Conservation (phyloP, 1,284 basidiomycete genomes). For the Tylopilus sp. region DNA sequence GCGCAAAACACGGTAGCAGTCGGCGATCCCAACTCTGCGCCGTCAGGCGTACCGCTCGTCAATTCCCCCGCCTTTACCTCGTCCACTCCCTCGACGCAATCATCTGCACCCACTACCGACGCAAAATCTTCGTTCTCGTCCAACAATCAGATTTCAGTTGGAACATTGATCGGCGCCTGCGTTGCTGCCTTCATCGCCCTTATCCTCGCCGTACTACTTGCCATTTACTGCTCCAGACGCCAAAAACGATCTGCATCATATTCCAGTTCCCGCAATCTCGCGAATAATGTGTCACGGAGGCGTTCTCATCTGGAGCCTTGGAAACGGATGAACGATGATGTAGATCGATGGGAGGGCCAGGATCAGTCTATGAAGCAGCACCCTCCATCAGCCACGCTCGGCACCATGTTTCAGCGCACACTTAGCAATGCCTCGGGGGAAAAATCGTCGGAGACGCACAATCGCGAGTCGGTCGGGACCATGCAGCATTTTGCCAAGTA, state of each 20-base stretch:
- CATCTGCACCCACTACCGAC: constrained; percentile 16
- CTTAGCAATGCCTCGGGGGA: constrained; percentile 26
- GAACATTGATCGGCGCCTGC: constrained; percentile 51
- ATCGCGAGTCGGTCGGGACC: constrained; percentile 30
- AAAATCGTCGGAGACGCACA: constrained; percentile 41
- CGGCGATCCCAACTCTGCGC: background rate
- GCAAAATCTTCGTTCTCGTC: constrained; percentile 16
- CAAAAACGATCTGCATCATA: constrained; percentile 28
- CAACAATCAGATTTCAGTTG: constrained; percentile 39
- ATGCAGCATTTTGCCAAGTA: constrained; percentile 36
- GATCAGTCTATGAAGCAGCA: constrained; percentile 36
- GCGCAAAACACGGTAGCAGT: constrained; percentile 18
- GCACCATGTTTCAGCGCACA: constrained; percentile 56
- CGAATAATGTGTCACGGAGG: constrained; percentile 36
- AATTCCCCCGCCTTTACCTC: background rate
- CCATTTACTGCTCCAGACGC: constrained; percentile 47
- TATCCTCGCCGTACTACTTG: constrained; percentile 42
- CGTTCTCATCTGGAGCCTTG: constrained; percentile 44
- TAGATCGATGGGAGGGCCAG: constrained; percentile 42
- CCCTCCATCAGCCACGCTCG: constrained; percentile 40
- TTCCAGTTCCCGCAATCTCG: constrained; percentile 32
- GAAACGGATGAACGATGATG: constrained; percentile 43
- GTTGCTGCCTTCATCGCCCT: constrained; percentile 48
- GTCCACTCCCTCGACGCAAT: background rate
- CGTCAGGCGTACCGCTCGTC: constrained; percentile 18